Conservation (phyloP, 1,139 yeast genomes). For the Pichia sp. region DNA sequence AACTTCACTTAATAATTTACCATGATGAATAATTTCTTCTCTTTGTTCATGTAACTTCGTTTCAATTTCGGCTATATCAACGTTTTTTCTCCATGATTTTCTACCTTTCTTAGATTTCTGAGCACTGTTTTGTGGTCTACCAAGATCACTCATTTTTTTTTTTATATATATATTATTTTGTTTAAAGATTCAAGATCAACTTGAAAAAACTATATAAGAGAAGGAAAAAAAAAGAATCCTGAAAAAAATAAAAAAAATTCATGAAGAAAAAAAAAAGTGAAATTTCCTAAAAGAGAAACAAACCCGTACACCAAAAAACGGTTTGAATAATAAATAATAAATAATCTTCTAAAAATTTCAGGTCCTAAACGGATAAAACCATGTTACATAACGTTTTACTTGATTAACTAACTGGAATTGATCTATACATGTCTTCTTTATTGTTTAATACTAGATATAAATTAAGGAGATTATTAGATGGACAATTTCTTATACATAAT, state of each 20-base stretch:
- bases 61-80: slow-evolving; percentile 76
- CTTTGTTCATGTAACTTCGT: slow-evolving; percentile 60
- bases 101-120: slow-evolving; percentile 89
- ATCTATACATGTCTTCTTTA: neutral
- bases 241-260: neutral
- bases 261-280: neutral
- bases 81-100: slow-evolving; percentile 93
- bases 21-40: slow-evolving; percentile 62
- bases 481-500: neutral
- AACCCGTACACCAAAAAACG: neutral
- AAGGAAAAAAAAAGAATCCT: neutral
- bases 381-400: no score
- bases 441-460: no score
- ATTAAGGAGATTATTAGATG: neutral
- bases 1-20: slow-evolving; percentile 39
- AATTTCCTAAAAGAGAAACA: neutral
- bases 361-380: no score
- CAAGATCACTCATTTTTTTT: slow-evolving; percentile 26
- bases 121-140: slow-evolving; percentile 39
- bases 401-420: no score
- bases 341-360: no score
- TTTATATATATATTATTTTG: neutral
- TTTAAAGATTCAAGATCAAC: no score
- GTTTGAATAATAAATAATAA: no score
- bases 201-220: no score